Evolutionary conservation across 2,329 filamentous ascomycete genomes (phyloP).

Genomic region (Hypoxylon sp.): DNA sequence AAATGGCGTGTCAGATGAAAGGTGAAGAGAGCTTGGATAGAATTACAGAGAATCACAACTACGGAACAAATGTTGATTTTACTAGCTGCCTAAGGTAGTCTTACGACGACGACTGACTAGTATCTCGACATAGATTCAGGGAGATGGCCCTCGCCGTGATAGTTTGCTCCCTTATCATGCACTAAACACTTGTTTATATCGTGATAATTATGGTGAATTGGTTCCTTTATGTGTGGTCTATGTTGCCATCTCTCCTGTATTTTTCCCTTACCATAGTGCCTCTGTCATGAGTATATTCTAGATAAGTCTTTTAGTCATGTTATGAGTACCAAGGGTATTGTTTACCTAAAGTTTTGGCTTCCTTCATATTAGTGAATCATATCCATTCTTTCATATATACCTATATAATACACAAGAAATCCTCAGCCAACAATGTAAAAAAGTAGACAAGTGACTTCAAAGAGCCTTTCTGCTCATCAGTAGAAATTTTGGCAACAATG

Average conservation of each 20-base stretch:
- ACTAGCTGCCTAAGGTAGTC: too few relatives aligned
- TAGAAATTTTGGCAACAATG: not conserved
- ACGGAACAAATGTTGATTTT: not conserved
- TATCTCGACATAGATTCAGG: not conserved
- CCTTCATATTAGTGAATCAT: not conserved
- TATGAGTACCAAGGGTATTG: not conserved
- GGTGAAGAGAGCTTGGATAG: not conserved
- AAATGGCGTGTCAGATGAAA: not conserved
- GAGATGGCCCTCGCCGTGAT: not conserved
- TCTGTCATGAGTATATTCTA: not conserved
- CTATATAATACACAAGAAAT: not conserved
- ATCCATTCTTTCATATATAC: not conserved
- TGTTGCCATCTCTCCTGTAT: not conserved
- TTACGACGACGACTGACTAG: not conserved
- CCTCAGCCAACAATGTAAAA: not conserved
- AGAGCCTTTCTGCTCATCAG: not conserved
- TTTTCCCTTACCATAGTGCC: not conserved
- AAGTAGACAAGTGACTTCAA: not conserved
- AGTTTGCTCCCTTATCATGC: conserved; percentile 1
- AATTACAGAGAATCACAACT: not conserved
- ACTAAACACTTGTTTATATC: not conserved
- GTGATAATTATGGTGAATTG: not conserved
- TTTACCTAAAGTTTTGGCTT: not conserved
- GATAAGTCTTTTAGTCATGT: not conserved
- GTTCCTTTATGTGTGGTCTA: not conserved